These are phyloP conservation scores for Trichoderma cornu-damae DNA, from an alignment of 2,329 filamentous ascomycete species.

Conservation along the genomic window DNA sequence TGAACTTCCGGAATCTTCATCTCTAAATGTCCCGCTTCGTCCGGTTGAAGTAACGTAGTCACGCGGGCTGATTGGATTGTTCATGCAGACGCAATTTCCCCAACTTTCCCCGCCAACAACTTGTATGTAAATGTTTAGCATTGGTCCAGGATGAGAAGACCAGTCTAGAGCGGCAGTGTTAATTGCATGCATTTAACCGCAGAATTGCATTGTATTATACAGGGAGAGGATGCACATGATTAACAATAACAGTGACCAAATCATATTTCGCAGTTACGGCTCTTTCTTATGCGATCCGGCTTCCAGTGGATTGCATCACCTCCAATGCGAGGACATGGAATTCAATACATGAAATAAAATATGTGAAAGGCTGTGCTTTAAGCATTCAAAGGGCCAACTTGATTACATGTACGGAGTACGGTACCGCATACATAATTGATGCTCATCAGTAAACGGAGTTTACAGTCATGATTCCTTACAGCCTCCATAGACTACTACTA, in stretches of 20 bases:
- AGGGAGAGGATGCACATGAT: neutral
- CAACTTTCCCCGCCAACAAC: slow-evolving; percentile 13
- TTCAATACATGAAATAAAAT: neutral
- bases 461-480: neutral
- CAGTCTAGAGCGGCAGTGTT: neutral
- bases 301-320: neutral
- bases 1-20: neutral
- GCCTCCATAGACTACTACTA: neutral
- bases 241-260: neutral
- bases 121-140: slow-evolving; percentile 5
- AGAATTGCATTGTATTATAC: neutral
- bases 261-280: neutral
- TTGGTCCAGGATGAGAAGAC: slow-evolving; percentile 4
- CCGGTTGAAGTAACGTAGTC: neutral
- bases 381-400: no score
- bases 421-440: neutral
- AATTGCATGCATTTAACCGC: neutral
- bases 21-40: neutral
- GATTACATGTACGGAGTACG: neutral
- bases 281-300: neutral
- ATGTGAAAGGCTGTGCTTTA: no score
- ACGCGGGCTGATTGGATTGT: neutral
- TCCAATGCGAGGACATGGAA: neutral
- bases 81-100: neutral
- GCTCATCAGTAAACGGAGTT: neutral